A percentile compares a stretch with the other conserved stretches of the same genome.
Evolutionary conservation across 495 filamentous ascomycete genomes (phyloP).

Genomic region (Sordaria brevicollis): DNA sequence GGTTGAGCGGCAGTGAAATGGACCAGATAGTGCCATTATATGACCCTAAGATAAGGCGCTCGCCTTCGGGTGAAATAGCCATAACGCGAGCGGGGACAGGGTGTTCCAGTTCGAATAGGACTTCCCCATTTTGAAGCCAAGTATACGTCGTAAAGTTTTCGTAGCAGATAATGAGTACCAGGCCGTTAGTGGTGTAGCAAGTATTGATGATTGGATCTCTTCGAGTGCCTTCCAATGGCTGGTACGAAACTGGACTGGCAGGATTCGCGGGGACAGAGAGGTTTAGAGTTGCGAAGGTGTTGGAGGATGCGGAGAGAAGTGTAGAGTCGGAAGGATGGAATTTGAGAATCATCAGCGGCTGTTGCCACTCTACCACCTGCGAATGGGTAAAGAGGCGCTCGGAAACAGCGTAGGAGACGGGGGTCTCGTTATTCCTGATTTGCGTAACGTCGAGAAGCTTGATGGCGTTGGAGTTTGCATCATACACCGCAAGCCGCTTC

Average conservation of each 20-base stretch:
- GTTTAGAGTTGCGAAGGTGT: neutral
- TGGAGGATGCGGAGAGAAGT: neutral
- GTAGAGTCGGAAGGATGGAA: neutral
- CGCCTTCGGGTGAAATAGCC: neutral
- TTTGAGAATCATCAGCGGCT: neutral
- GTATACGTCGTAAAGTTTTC: neutral
- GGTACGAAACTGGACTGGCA: neutral
- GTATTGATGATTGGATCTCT: neutral
- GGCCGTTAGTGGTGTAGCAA: neutral
- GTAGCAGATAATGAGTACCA: neutral
- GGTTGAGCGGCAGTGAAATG: neutral
- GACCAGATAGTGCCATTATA: neutral
- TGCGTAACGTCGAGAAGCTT: neutral
- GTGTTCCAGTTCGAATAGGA: neutral
- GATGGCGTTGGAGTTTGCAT: neutral
- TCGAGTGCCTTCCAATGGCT: neutral
- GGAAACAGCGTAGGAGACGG: neutral
- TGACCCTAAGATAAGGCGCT: neutral
- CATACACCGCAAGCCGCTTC: neutral
- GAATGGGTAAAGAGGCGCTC: neutral
- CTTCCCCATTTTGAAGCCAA: neutral
- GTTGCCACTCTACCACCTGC: neutral
- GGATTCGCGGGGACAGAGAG: neutral
- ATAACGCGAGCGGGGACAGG: neutral
- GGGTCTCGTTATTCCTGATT: neutral